Base-by-base conservation (phyloP, 495 filamentous ascomycete species). In the Penicillium alfredii region DNA sequence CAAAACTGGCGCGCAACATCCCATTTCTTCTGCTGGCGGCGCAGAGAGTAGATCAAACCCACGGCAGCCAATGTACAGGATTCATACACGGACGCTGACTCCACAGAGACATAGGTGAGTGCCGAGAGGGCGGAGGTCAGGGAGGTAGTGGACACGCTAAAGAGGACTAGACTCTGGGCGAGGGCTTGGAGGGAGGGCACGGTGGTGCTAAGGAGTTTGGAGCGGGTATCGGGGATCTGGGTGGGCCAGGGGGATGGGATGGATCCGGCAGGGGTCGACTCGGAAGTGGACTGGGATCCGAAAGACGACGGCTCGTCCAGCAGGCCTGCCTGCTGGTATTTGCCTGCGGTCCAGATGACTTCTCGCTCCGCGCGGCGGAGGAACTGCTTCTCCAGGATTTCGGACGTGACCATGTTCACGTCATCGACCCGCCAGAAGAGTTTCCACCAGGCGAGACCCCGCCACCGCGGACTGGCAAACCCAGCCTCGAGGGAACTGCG, bases 341-440 rank as follows among this genome's bases (percentile, higher is more conserved):
- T 73, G 6, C 92, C 92, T n/a, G 82, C 74, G 3, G 93, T 76
- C 63, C 78, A 93, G 33, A 93, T 78, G 26, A 84, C 64, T 34
- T 73, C 75, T 38, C 77, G 79, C 52, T 95, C 89, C 0, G 88
- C 78, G 10, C 72, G 68, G 2, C 72, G 69, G 3, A 98, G 73
- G 60, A 88, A 95, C n/a, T 71, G 69, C 30, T 68, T 72, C 22
- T 76, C 71, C 3, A 96, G 59, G 35, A 95, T 78, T 41, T 93
- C 84, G 2, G 78, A 77, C 1, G 82, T 75, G 30, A 92, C 77
- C 72, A 86, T 81, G 18, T 73, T 71, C 24, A 98, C 87, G 47
- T 97, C 90, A 56, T 97, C 92, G 29, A 86, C 86, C 8, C 83
- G 80, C 87, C 88, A 96, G 51, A 94, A 81, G 8, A 98, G 76